Percentiles rank a stretch among this genome's conserved stretches.
phyloP scores from a whole-genome alignment of 2,329 filamentous ascomycete genomes.

The Colletotrichum paranaense region DNA sequence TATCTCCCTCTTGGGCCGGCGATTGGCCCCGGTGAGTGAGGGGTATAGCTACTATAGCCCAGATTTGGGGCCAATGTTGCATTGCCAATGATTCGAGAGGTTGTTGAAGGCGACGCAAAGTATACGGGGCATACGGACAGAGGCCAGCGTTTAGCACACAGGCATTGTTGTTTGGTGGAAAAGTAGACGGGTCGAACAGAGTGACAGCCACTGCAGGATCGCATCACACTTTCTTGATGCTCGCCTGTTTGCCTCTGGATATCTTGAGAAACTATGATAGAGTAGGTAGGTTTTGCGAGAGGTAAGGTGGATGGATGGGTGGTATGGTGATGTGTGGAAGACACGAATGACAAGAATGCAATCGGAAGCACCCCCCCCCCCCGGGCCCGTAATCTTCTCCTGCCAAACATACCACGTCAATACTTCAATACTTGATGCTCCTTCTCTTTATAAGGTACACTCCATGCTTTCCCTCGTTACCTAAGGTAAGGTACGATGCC shows the following conservation, averaged over 20 bases:
- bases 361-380: not conserved
- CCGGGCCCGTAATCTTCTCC: not conserved
- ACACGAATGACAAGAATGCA: not conserved
- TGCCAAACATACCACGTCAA: too few relatives aligned
- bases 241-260: not conserved
- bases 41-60: slow-evolving; percentile 11
- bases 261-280: not conserved
- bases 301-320: too few relatives aligned
- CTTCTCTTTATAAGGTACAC: not conserved
- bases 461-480: not conserved
- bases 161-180: not conserved
- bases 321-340: not conserved
- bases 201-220: not conserved
- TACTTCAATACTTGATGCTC: too few relatives aligned
- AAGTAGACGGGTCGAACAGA: not conserved
- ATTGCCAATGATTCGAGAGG: slow-evolving; percentile 21
- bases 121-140: not conserved
- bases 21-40: slow-evolving; percentile 26
- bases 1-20: slow-evolving; percentile 22
- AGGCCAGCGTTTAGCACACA: not conserved
- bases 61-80: slow-evolving; percentile 25
- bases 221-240: not conserved
- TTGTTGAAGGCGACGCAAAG: not conserved
- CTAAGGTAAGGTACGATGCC: too few relatives aligned
- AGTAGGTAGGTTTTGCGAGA: not conserved